Conservation (phyloP, 176 grass and related monocot species). For the Musa itinerans region DNA sequence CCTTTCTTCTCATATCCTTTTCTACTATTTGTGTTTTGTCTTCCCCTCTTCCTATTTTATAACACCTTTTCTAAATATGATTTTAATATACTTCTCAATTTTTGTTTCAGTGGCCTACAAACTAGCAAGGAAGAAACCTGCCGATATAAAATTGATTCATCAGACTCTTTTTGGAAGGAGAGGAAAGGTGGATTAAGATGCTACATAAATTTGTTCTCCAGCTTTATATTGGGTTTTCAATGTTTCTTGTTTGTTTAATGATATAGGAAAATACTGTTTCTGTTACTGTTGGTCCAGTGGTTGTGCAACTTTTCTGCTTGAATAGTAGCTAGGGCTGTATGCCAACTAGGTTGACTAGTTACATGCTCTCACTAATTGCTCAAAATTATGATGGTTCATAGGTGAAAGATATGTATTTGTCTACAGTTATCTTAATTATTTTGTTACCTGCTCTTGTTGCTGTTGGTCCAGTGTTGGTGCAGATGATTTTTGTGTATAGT, state of each 20-base stretch:
- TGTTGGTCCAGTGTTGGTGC: no score
- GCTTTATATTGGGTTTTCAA: neutral
- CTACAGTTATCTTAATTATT: no score
- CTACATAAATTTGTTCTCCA: constrained; percentile 7
- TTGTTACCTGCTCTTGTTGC: no score
- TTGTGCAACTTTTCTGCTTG: neutral
- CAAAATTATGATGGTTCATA: no score
- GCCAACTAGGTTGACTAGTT: no score
- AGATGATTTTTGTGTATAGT: no score
- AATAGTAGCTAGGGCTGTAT: no score
- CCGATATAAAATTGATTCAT: constrained; percentile 87
- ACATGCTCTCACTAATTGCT: no score
- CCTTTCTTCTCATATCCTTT: no score
- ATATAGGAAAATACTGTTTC: neutral
- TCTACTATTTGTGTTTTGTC: neutral
- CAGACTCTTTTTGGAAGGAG: constrained; percentile 88
- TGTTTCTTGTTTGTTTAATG: neutral
- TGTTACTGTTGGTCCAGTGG: neutral
- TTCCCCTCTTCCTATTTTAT: constrained; percentile 10
- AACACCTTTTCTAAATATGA: neutral
- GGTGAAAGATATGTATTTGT: no score
- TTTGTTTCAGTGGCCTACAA: constrained; percentile 63
- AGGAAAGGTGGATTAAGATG: constrained; percentile 65
- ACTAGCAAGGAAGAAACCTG: constrained; percentile 74
- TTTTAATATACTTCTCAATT: constrained; percentile 2